Evolutionary conservation across 2,329 filamentous ascomycete genomes (phyloP).

Genomic region (Fusarium hainanense): DNA sequence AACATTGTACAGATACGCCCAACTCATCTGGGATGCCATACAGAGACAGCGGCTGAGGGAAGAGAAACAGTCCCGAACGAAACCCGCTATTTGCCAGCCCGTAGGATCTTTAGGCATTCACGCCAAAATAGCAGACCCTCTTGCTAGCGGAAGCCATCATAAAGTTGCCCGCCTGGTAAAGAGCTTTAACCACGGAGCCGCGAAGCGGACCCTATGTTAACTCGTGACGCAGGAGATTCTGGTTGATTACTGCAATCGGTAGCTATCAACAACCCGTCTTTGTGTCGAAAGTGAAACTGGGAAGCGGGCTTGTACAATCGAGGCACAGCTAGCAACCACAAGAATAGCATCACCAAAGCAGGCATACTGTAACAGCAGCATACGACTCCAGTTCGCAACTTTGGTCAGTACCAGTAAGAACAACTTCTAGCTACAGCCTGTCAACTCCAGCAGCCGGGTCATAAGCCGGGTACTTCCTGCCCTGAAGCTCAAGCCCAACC

Average conservation of each 20-base stretch:
- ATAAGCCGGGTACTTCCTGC: conserved; percentile 36
- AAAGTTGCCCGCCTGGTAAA: conserved; percentile 28
- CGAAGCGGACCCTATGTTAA: conserved; percentile 37
- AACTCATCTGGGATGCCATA: neutral
- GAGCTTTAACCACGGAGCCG: conserved; percentile 36
- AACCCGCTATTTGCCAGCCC: conserved; percentile 26
- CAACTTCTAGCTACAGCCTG: conserved; percentile 3
- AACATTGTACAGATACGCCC: conserved; percentile 13
- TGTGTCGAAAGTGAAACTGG: neutral
- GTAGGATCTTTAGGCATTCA: conserved; percentile 39
- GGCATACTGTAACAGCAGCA: conserved; percentile 2
- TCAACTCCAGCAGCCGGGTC: conserved; percentile 41
- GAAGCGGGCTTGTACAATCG: neutral
- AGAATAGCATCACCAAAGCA: conserved; percentile 2
- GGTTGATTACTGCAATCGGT: conserved; percentile 12
- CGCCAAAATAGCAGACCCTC: conserved; percentile 35
- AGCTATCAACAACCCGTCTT: neutral
- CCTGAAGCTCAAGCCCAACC: conserved; percentile 41
- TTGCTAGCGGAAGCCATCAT: conserved; percentile 38
- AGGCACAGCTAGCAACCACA: neutral
- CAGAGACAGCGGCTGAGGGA: conserved; percentile 17
- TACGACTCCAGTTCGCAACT: conserved; percentile 11
- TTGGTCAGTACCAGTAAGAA: conserved; percentile 10
- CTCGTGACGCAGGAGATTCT: conserved; percentile 26
- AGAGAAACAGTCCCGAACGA: conserved; percentile 28